Evolutionary conservation across 192 early-diverging fungal species (phyloP).

Genomic region (Dissophora ornata): DNA sequence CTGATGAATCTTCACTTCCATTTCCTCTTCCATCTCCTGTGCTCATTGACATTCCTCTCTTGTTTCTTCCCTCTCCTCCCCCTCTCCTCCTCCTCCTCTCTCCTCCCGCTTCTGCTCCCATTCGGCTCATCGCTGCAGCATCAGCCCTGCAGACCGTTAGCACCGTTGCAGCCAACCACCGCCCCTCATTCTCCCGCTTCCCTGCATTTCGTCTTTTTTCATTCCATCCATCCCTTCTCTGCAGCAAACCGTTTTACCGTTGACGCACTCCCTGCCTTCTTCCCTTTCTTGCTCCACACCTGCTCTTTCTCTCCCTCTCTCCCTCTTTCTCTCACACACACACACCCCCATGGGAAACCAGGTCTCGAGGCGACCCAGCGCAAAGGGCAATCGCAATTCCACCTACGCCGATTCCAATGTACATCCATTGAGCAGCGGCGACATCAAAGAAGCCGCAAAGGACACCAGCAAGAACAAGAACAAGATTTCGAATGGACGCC

Average conservation of each 20-base stretch:
- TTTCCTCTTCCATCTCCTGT: neutral
- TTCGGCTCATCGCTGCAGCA: no score
- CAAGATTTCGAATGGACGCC: constrained; percentile 1
- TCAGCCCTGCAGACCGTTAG: no score
- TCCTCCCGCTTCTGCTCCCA: neutral
- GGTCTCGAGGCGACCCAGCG: constrained; percentile 25
- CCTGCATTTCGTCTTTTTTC: no score
- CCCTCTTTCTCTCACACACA: neutral
- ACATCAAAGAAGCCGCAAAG: neutral
- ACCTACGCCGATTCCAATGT: constrained; percentile 21
- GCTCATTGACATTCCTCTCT: neutral
- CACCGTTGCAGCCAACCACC: no score
- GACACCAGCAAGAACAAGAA: neutral
- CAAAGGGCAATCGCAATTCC: constrained; percentile 37
- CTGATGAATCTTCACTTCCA: neutral
- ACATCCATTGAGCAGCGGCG: constrained; percentile 1
- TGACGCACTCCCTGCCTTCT: neutral
- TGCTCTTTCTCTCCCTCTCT: neutral
- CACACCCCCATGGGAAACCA: constrained; percentile 46
- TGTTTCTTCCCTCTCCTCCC: neutral
- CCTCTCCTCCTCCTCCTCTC: neutral
- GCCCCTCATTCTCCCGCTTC: no score
- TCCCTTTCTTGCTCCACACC: neutral
- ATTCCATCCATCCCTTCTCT: neutral
- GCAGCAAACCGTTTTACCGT: neutral